Conservation (phyloP, 202 grass and related monocot genomes). For the Elaeis oleifera region DNA sequence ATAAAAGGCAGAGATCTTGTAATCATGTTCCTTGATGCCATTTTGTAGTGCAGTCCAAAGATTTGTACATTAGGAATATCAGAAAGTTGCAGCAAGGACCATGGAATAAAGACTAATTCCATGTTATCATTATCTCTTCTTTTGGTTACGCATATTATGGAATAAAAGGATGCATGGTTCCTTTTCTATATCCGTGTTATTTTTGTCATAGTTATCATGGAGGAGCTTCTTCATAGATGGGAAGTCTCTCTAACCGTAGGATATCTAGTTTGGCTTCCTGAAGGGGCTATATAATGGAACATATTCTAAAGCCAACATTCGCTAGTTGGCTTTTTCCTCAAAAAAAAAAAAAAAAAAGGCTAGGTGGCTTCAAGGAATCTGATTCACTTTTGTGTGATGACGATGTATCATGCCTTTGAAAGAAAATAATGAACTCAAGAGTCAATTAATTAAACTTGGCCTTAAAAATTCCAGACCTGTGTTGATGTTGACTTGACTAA, state of each 20-base stretch:
- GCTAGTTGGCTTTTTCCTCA: too few species aligned
- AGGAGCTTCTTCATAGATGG: too few species aligned
- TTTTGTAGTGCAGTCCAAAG: not conserved
- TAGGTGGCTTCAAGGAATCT: conserved; percentile 5
- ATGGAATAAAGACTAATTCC: not conserved
- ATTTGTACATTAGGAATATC: not conserved
- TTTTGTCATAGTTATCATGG: too few species aligned
- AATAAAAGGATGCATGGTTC: too few species aligned
- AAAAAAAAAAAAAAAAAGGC: too few species aligned
- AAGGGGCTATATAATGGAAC: not conserved
- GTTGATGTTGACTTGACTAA: not conserved
- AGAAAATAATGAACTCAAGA: too few species aligned
- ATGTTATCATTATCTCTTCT: not conserved
- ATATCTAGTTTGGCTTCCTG: not conserved
- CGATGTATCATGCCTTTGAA: too few species aligned
- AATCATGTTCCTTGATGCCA: too few species aligned
- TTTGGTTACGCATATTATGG: not conserved
- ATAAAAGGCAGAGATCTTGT: not conserved
- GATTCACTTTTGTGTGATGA: not conserved
- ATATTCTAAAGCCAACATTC: not conserved
- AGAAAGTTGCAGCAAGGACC: not conserved
- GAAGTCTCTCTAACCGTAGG: not conserved
- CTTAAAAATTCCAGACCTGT: not conserved
- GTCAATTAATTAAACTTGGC: not conserved
- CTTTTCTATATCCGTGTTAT: too few species aligned